Conservation (phyloP, 257 asterid species). For the Nyctanthes arbortristis region DNA sequence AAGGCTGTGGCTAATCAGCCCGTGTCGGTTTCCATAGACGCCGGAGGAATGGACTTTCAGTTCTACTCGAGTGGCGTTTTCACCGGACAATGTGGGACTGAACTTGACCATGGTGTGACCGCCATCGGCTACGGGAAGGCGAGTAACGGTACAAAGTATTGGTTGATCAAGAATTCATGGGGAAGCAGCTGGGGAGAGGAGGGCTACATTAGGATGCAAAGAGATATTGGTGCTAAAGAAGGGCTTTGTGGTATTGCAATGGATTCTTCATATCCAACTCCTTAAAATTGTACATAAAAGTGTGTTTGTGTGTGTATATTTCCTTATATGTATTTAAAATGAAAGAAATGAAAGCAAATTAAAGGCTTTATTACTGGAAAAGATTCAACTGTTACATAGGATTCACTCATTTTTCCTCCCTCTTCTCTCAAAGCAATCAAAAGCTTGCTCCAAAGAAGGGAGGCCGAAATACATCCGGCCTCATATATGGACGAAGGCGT, state of each 20-base stretch:
- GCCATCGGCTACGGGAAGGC: conserved; percentile 33
- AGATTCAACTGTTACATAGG: background rate
- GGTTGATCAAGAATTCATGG: conserved; percentile 48
- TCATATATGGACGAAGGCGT: background rate
- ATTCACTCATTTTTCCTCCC: background rate
- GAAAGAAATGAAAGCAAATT: background rate
- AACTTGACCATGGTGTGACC: conserved; percentile 34
- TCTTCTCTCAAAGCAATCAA: background rate
- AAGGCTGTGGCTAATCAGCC: conserved; percentile 47
- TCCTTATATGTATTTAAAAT: background rate
- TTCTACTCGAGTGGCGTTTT: conserved; percentile 36
- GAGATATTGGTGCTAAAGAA: conserved; percentile 27
- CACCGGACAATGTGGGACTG: conserved; percentile 34
- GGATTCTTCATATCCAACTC: conserved; percentile 39
- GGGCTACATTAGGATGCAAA: conserved; percentile 33
- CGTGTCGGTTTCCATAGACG: conserved; percentile 43
- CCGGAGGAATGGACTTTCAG: conserved; percentile 30
- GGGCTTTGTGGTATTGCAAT: conserved; percentile 44
- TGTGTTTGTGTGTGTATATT: background rate
- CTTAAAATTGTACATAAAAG: conserved; percentile 14
- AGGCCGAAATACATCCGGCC: background rate
- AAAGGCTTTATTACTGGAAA: background rate
- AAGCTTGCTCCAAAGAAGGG: background rate
- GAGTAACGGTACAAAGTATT: conserved; percentile 28
- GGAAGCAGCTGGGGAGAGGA: conserved; percentile 33